A percentile compares a stretch with the other conserved stretches of the same genome.
Conservation (phyloP, 2,329 filamentous ascomycete genomes). For the Epichloe scottii region DNA sequence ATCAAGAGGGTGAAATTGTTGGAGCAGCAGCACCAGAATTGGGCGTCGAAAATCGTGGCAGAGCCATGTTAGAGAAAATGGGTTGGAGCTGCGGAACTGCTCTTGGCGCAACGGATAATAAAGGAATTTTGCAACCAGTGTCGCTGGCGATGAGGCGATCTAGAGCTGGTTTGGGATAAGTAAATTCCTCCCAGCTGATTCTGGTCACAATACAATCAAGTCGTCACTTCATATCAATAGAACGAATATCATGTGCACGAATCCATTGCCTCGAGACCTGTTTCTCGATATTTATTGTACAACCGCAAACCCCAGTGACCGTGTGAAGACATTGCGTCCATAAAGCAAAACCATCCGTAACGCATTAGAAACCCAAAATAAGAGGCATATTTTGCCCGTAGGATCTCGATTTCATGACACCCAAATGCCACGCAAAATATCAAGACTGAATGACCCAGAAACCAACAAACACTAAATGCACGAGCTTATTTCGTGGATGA, state of each 20-base stretch:
- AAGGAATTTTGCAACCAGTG: slow-evolving; percentile 79
- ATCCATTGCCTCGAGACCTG: slow-evolving; percentile 50
- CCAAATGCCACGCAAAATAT: slow-evolving; percentile 44
- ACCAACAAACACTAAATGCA: slow-evolving; percentile 38
- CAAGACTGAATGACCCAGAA: slow-evolving; percentile 33
- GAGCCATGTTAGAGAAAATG: slow-evolving; percentile 91
- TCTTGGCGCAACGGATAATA: slow-evolving; percentile 69
- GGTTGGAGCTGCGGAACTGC: slow-evolving; percentile 84
- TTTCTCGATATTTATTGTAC: slow-evolving; percentile 59
- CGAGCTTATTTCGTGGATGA: slow-evolving; percentile 90
- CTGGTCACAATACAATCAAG: neutral
- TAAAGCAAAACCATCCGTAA: slow-evolving; percentile 59
- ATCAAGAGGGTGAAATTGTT: slow-evolving; percentile 78
- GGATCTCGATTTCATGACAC: slow-evolving; percentile 44
- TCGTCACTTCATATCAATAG: neutral
- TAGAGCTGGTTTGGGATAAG: slow-evolving; percentile 67
- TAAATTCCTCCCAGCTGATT: neutral
- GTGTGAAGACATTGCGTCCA: slow-evolving; percentile 58
- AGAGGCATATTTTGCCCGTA: slow-evolving; percentile 21
- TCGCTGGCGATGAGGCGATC: slow-evolving; percentile 76
- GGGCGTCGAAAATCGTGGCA: slow-evolving; percentile 68
- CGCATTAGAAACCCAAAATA: slow-evolving; percentile 52
- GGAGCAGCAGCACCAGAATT: slow-evolving; percentile 77
- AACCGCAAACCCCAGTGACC: slow-evolving; percentile 58
- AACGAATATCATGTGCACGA: slow-evolving; percentile 40